phyloP scores from a whole-genome alignment of 768 basidiomycete genomes.

The Lanmaoa pseudosensibilis region DNA sequence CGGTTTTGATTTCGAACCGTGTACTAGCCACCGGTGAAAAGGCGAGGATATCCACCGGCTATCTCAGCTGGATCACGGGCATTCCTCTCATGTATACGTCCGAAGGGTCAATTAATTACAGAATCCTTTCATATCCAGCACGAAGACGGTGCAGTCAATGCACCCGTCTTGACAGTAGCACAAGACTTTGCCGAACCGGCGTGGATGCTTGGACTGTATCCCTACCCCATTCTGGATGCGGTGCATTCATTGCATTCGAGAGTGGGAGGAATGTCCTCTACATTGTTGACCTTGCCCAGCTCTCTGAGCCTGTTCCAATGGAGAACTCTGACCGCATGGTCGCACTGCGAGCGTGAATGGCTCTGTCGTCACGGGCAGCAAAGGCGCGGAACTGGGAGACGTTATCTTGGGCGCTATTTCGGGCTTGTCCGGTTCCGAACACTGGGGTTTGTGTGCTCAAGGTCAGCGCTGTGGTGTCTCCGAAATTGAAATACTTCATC shows the following conservation, averaged over 20 bases:
- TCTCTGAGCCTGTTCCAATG: slow-evolving; percentile 3
- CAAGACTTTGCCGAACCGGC: slow-evolving; percentile 27
- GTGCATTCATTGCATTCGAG: slow-evolving; percentile 28
- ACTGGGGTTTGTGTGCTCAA: not conserved
- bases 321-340: slow-evolving; percentile 6
- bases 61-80: slow-evolving; percentile 41
- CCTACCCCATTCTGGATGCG: slow-evolving; percentile 27
- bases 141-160: slow-evolving; percentile 30
- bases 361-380: slow-evolving; percentile 10
- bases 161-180: slow-evolving; percentile 7
- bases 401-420: too few relatives aligned
- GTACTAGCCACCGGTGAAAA: slow-evolving; percentile 49
- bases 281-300: slow-evolving; percentile 20
- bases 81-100: slow-evolving; percentile 55
- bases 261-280: too few relatives aligned
- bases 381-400: too few relatives aligned
- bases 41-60: slow-evolving; percentile 19
- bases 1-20: slow-evolving; percentile 34
- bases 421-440: not conserved
- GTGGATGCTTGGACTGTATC: slow-evolving; percentile 20
- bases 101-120: slow-evolving; percentile 59
- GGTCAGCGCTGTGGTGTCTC: slow-evolving; percentile 11
- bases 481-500: not conserved
- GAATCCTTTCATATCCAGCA: slow-evolving; percentile 41
- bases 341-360: not conserved